Base-by-base conservation (phyloP, 208 protist species). In the Acanthamoeba rhysodes region DNA sequence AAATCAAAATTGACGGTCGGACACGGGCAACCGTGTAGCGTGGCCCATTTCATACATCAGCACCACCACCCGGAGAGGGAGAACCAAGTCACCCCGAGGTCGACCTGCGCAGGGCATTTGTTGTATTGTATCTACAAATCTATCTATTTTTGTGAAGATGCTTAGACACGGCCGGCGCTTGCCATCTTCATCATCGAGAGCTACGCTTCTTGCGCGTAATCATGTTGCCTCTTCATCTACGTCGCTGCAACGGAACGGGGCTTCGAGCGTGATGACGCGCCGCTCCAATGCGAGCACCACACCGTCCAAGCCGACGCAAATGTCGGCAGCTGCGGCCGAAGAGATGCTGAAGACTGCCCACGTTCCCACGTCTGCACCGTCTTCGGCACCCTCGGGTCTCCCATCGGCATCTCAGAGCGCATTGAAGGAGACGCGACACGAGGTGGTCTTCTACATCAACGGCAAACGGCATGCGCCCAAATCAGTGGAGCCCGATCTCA, bases 391-490 rank as follows among this genome's bases (percentile, higher is more conserved):
- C 7, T 68, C 55, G 59, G 34, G 53, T 32, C 84, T 55, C 14
- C 45, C 74, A 0, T 20, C 45, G 37, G 37, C 18, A 12, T 7
- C 41, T 24, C 84, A 10, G n/a, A 32, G n/a, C 27, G 59, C 22
- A 2, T 32, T 70, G 24, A 90, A 90, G 84, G 84, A 90, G 84
- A 90, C 84, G 29, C 9, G 50, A 12, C 84, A 90, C 50, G 59
- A 90, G 12, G 84, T 90, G 27, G 84, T 90, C 27, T 90, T 90
- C 59, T 90, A 90, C 59, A 27, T 90, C 55, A 90, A 90, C 84
- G 84, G 84, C 50, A 57, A 66, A 27, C 50, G 84, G 9, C 59
- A 70, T 34, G 84, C 84, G 22, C 84, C 84, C 34, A 90, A 90
- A 48, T 41, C 34, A 18, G 88, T 94, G 5, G 64, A 94, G 45